Evolutionary conservation across 768 basidiomycete species (phyloP).

Genomic region (Coprinopsis sp.): DNA sequence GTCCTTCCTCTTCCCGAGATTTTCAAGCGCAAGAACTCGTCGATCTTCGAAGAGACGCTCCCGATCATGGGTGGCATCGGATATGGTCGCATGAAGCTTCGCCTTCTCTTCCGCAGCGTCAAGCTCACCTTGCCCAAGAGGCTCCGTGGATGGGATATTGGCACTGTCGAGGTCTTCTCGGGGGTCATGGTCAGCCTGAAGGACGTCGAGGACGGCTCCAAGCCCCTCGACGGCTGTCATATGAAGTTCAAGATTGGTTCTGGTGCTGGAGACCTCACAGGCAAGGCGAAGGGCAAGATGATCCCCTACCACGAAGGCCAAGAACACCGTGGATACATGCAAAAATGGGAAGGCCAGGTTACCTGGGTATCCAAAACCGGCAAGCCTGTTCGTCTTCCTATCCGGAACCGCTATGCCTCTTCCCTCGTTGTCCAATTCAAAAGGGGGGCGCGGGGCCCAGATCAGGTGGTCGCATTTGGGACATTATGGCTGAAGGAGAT

Average conservation of each 20-base stretch:
- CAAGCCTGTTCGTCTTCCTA: constrained; percentile 30
- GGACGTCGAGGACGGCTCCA: background rate
- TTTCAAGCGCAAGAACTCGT: constrained; percentile 37
- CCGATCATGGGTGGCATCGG: constrained; percentile 70
- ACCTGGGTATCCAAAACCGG: constrained; percentile 31
- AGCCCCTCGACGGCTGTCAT: background rate
- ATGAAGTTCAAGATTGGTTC: background rate
- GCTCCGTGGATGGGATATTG: constrained; percentile 65
- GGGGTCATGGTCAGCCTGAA: constrained; percentile 17
- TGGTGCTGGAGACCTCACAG: background rate
- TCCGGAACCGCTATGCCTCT: constrained; percentile 36
- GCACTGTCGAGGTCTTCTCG: constrained; percentile 51
- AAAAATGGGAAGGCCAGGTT: constrained; percentile 9
- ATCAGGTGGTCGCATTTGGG: constrained; percentile 31
- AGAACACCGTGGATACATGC: background rate
- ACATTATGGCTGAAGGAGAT: constrained; percentile 42
- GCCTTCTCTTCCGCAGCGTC: constrained; percentile 64
- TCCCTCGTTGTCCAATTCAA: constrained; percentile 36
- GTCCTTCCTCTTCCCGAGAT: constrained; percentile 45
- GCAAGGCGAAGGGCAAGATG: constrained; percentile 30
- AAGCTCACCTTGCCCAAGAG: constrained; percentile 52
- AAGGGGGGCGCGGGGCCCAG: constrained; percentile 28
- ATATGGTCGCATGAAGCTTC: constrained; percentile 57
- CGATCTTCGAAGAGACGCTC: constrained; percentile 53
- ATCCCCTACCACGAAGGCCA: constrained; percentile 18